These are phyloP conservation scores for Lactarius deliciosus DNA, from an alignment of 768 basidiomycete species.

Conservation along the genomic window DNA sequence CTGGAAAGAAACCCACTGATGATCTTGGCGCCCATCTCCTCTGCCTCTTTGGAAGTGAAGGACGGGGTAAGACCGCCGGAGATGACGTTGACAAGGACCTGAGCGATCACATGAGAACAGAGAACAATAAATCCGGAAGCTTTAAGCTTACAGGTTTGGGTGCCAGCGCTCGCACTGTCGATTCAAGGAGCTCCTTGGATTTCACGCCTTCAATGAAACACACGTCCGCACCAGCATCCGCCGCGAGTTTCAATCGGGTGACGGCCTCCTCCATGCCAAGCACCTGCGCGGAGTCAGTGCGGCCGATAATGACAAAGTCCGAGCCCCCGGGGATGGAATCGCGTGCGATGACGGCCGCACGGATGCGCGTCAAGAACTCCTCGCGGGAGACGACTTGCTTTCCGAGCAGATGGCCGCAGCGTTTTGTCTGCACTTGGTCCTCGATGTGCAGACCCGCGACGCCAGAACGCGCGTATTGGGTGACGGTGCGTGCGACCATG, in stretches of 20 bases:
- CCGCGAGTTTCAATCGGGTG: constrained; percentile 62
- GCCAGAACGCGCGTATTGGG: constrained; percentile 66
- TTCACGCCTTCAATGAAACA: constrained; percentile 82
- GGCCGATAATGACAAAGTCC: constrained; percentile 75
- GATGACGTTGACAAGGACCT: constrained; percentile 77
- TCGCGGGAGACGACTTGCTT: constrained; percentile 82
- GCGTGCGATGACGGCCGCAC: constrained; percentile 74
- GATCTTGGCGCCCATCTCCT: constrained; percentile 69
- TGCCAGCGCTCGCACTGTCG: constrained; percentile 63
- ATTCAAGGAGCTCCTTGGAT: constrained; percentile 60
- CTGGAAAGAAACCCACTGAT: constrained; percentile 54
- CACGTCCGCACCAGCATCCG: constrained; percentile 73
- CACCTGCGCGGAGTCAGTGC: constrained; percentile 77
- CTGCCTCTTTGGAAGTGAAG: constrained; percentile 68
- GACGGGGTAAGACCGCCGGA: constrained; percentile 76
- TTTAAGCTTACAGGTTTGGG: constrained; percentile 59
- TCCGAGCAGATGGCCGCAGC: constrained; percentile 76
- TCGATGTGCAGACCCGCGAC: constrained; percentile 78
- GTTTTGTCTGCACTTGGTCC: constrained; percentile 80
- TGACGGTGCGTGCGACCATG: constrained; percentile 74
- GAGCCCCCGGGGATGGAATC: constrained; percentile 73
- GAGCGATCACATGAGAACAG: constrained; percentile 2
- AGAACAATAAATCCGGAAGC: neutral
- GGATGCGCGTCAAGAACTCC: constrained; percentile 70
- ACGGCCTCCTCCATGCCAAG: constrained; percentile 79